Evolutionary conservation across 208 protist species (phyloP), one percentile per base, ranked within the genome.

Genomic region (Leptomonas seymouri): DNA sequence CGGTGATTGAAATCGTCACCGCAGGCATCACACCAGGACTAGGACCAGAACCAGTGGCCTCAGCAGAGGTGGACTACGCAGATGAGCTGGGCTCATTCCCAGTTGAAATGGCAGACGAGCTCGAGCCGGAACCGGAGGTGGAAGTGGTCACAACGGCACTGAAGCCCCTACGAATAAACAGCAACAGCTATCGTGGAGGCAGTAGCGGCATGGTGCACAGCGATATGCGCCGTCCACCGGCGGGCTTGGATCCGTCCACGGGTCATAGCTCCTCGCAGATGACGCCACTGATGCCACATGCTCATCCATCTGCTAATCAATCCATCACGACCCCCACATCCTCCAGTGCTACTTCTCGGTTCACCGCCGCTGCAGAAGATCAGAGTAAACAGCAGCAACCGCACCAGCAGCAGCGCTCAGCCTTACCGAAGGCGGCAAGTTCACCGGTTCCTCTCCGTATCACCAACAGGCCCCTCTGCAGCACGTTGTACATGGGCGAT

Each of bases 181-280:
- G 53, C 36, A 51, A 79, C 45, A 62, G 48, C 67, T 48, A 74
- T 23, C 61, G 61, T 25, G 65, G 55, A 3, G 61, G 64, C 34
- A 76, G 71, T 49, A 71, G 28, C 50, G 71, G 71, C 41, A 71
- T 76, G 62, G 71, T 76, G 39, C 55, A 76, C 63, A 76, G 71
- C 49, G 63, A 66, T 27, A 31, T 76, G 53, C 71, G 71, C 27
- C 71, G 21, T 27, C 31, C 41, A 18, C 63, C 56, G 28, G 45
- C 55, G 1, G 63, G 66, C 12, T 44, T 50, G 34, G 56, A 34
- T 7, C 18, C 44, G 12, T 67, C 57, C 18, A 1, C 50, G 12
- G 44, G 63, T 6, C 57, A 27, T 28, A 50, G 42, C 48, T 58
- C 60, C 14, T 71, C 54, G 1, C 55, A 71, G 54, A 42, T 31